Base-by-base conservation (phyloP, 2,329 filamentous ascomycete genomes). In the Colletotrichum nymphaeae region DNA sequence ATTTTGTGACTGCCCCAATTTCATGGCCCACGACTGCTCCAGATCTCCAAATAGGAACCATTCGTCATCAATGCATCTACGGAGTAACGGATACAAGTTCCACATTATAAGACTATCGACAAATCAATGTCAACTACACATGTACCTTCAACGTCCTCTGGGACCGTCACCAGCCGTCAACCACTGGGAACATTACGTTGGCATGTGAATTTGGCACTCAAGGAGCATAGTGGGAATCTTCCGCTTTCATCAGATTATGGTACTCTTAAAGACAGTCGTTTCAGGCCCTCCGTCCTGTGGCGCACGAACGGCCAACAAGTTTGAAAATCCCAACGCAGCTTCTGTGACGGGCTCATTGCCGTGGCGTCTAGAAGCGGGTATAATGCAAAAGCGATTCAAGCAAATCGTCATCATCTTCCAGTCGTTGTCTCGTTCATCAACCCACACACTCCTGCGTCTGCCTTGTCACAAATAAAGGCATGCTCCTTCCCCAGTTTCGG, bases 381-480 rank as follows among this genome's bases (percentile, higher is more conserved):
- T 73, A 60, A 32, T 70, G 67, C 49, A 42, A 57, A 73, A 62
- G 24, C 46, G 53, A 62, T 62, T 42, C 32, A 70, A 57, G 67
- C 67, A 70, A 65, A 60, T 53, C 19, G 14, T 37, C 19, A 22
- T 42, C 28, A 35, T 60, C 67, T 57, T n/a, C 46, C 11, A 60
- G 26, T n/a, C 46, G 49, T 37, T 28, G 14, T 55, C 53, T 56
- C 5, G 16, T 14, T 57, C 49, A 57, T 56, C 24, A 46, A 16
- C 9, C 24, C 28, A 26, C 9, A 6, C 22, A 19, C 14, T 32
- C 14, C n/a, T 0, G 14, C 14, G 28, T 64, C 46, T 22, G 14
- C 19, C 22, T 7, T 9, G 37, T 16, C 16, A 26, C 9, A 2
- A 35, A 22, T 16, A 24, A 28, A 65, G 24, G 12, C 12, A 12